These are phyloP conservation scores for Scedosporium minutisporum DNA, from an alignment of 2,329 filamentous ascomycete genomes.

Conservation along the genomic window DNA sequence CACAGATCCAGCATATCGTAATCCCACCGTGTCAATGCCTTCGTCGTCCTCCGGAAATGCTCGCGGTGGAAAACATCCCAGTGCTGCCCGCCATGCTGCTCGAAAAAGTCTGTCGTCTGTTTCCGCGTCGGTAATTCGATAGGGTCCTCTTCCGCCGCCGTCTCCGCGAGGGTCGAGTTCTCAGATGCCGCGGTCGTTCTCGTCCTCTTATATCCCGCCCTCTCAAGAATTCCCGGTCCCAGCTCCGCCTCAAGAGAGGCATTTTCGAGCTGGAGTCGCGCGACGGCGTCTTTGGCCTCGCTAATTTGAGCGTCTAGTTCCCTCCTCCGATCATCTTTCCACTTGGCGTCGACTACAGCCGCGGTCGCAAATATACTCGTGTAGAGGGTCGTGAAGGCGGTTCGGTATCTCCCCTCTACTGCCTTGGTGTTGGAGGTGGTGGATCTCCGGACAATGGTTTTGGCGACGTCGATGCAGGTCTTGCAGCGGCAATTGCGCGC, in stretches of 20 bases:
- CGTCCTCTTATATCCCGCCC: not conserved
- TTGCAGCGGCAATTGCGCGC: conserved; percentile 55
- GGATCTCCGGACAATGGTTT: conserved; percentile 27
- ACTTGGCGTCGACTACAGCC: conserved; percentile 49
- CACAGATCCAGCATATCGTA: not conserved
- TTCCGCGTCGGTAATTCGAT: not conserved
- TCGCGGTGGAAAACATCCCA: conserved; percentile 2
- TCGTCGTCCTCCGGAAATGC: not conserved
- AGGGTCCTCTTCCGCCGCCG: not conserved
- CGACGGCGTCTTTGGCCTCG: conserved; percentile 11
- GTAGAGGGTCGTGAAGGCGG: conserved; percentile 57
- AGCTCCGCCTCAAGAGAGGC: conserved; percentile 3
- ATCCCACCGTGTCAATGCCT: not conserved
- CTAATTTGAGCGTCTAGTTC: conserved; percentile 48
- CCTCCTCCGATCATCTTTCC: conserved; percentile 46
- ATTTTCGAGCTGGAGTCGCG: conserved; percentile 9
- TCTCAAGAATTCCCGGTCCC: conserved; percentile 2
- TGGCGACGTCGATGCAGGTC: conserved; percentile 44
- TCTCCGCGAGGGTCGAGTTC: not conserved
- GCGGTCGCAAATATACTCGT: conserved; percentile 58
- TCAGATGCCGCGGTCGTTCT: not conserved
- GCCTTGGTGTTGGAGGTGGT: conserved; percentile 36
- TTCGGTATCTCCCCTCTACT: conserved; percentile 34
- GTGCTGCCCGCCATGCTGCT: not conserved
- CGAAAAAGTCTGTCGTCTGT: not conserved